These are phyloP conservation scores for Butyriboletus loyo DNA, from an alignment of 768 basidiomycete species.

Conservation along the genomic window DNA sequence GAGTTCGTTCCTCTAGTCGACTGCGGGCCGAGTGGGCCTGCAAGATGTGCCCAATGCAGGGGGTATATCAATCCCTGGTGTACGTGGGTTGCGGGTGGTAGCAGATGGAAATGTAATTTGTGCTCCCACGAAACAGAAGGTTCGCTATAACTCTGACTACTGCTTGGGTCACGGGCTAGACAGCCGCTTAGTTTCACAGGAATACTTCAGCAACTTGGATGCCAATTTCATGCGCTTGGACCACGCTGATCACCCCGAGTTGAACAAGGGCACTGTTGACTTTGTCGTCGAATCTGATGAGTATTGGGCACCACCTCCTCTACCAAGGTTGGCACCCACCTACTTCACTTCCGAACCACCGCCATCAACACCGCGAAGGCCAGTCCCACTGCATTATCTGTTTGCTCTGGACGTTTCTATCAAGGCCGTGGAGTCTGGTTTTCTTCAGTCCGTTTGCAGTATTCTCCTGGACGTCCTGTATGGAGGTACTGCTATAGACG, in stretches of 20 bases:
- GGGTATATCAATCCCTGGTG: constrained; percentile 96
- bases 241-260: constrained; percentile 76
- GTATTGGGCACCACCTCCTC: constrained; percentile 82
- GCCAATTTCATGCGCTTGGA: constrained; percentile 75
- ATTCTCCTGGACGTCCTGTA: constrained; percentile 63
- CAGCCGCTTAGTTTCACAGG: constrained; percentile 55
- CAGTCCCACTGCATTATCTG: constrained; percentile 69
- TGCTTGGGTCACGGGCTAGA: constrained; percentile 5
- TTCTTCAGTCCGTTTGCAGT: constrained; percentile 63
- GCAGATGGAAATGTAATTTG: constrained; percentile 89
- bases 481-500: constrained; percentile 44
- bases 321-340: constrained; percentile 48
- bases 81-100: constrained; percentile 76
- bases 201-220: constrained; percentile 85
- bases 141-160: constrained; percentile 35
- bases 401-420: constrained; percentile 85
- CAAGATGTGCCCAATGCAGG: constrained; percentile 80
- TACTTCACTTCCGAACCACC: constrained; percentile 52
- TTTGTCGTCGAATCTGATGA: constrained; percentile 70
- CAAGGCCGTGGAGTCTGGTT: constrained; percentile 64
- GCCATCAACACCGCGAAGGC: constrained; percentile 45
- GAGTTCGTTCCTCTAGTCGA: constrained; percentile 79
- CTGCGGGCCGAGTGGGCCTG: constrained; percentile 68
- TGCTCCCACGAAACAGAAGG: constrained; percentile 84
- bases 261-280: constrained; percentile 89